These are phyloP conservation scores for Sugiyamaella valdiviana DNA, from an alignment of 805 yeast species.

Conservation along the genomic window DNA sequence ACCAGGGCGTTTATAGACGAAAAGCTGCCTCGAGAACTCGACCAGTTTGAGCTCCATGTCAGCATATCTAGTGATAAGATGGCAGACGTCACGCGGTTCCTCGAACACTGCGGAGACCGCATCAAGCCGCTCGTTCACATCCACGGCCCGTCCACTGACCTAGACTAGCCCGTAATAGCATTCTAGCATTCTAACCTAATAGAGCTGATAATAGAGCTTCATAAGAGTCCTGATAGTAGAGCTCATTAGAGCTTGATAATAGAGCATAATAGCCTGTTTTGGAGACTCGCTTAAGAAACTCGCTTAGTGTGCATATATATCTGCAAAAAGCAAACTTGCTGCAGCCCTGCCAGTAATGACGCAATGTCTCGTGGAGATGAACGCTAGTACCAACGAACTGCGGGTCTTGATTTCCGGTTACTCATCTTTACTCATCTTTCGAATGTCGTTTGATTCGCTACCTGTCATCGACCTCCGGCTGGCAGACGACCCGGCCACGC, in stretches of 20 bases:
- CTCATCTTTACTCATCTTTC: background rate
- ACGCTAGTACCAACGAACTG: too few relatives aligned
- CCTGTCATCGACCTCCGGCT: slow-evolving; percentile 37
- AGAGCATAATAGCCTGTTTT: too few relatives aligned
- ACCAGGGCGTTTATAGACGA: background rate
- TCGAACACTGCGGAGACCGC: background rate
- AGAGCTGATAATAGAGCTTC: too few relatives aligned
- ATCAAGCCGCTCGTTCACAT: background rate
- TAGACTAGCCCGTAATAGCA: too few relatives aligned
- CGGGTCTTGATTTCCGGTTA: too few relatives aligned
- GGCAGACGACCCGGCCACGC: slow-evolving; percentile 40
- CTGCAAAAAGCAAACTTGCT: background rate
- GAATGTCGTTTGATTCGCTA: slow-evolving; percentile 20
- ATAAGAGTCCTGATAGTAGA: too few relatives aligned
- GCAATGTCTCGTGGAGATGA: background rate
- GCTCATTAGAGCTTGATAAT: too few relatives aligned
- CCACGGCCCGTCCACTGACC: background rate
- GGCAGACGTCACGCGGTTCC: background rate
- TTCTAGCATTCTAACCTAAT: too few relatives aligned
- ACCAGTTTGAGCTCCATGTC: background rate
- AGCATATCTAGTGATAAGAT: background rate
- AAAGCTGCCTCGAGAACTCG: background rate
- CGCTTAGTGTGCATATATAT: background rate
- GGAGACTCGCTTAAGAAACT: too few relatives aligned
- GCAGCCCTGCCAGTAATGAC: background rate